phyloP scores from a whole-genome alignment of 116 monocot species.

The Cymodocea nodosa region DNA sequence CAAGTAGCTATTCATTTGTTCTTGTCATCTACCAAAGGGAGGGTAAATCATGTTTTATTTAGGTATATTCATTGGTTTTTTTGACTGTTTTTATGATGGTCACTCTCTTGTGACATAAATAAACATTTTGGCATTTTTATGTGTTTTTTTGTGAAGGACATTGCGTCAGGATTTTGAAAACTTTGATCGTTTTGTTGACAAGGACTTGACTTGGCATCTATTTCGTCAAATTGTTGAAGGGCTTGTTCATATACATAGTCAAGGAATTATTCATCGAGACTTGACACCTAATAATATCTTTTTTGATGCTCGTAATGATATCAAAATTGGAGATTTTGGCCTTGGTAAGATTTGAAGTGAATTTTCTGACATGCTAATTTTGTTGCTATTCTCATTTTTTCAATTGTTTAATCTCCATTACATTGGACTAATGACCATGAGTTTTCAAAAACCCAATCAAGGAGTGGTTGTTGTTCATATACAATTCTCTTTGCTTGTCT shows the following conservation, averaged over 20 bases:
- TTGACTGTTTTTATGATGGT: no score
- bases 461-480: no score
- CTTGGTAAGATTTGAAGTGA: conserved; percentile 43
- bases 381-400: no score
- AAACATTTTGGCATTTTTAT: background rate
- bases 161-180: conserved; percentile 74
- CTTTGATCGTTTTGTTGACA: conserved; percentile 37
- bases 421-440: no score
- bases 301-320: conserved; percentile 95
- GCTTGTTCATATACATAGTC: conserved; percentile 88
- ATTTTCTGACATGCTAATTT: background rate
- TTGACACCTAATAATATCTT: conserved; percentile 96
- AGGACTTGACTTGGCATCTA: conserved; percentile 81
- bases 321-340: conserved; percentile 98
- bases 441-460: no score
- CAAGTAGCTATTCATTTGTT: no score
- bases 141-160: conserved; percentile 44
- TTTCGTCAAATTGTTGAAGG: conserved; percentile 99
- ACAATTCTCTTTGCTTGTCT: no score
- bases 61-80: no score
- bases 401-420: no score
- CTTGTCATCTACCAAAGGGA: no score
- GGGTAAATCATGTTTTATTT: no score
- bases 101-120: background rate
- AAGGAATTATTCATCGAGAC: conserved; percentile 96